phyloP scores from a whole-genome alignment of 805 yeast species.

The Lipomyces yamanashiensis region DNA sequence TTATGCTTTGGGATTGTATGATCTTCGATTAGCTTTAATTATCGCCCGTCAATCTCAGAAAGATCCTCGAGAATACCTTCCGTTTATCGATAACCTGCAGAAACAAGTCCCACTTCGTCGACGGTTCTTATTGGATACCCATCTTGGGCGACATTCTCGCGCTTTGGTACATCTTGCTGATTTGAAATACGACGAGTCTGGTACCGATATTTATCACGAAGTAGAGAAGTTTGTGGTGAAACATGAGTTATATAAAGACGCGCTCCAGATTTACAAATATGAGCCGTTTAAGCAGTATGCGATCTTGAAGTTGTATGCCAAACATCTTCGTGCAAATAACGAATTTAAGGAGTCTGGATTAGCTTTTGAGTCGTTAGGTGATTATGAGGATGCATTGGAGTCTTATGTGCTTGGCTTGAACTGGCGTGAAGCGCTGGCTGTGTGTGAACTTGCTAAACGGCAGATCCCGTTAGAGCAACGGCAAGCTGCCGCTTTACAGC shows the following conservation, averaged over 20 bases:
- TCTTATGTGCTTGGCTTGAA: slow-evolving; percentile 69
- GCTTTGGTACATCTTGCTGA: slow-evolving; percentile 71
- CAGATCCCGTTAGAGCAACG: slow-evolving; percentile 49
- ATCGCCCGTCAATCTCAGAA: slow-evolving; percentile 96
- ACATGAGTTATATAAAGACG: slow-evolving; percentile 72
- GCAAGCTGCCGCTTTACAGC: slow-evolving; percentile 55
- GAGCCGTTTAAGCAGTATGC: slow-evolving; percentile 55
- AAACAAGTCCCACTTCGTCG: slow-evolving; percentile 68
- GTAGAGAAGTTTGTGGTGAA: slow-evolving; percentile 68
- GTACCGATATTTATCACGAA: slow-evolving; percentile 53
- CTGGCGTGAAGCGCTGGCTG: slow-evolving; percentile 84
- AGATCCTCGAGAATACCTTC: slow-evolving; percentile 96
- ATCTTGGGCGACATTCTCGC: slow-evolving; percentile 65
- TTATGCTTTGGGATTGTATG: slow-evolving; percentile 79
- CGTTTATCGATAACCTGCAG: slow-evolving; percentile 82
- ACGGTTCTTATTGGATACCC: slow-evolving; percentile 77
- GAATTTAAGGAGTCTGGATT: slow-evolving; percentile 76
- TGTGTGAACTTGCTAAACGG: slow-evolving; percentile 49
- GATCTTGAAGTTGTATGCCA: slow-evolving; percentile 67
- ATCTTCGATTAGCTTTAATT: slow-evolving; percentile 75
- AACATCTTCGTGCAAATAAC: slow-evolving; percentile 52
- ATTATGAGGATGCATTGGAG: slow-evolving; percentile 65
- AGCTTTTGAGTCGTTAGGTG: slow-evolving; percentile 70
- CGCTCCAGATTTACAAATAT: slow-evolving; percentile 65
- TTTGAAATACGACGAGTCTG: slow-evolving; percentile 45